These are phyloP conservation scores for Cystobasidium sp. DNA, from an alignment of 1,284 basidiomycete species.

Conservation along the genomic window DNA sequence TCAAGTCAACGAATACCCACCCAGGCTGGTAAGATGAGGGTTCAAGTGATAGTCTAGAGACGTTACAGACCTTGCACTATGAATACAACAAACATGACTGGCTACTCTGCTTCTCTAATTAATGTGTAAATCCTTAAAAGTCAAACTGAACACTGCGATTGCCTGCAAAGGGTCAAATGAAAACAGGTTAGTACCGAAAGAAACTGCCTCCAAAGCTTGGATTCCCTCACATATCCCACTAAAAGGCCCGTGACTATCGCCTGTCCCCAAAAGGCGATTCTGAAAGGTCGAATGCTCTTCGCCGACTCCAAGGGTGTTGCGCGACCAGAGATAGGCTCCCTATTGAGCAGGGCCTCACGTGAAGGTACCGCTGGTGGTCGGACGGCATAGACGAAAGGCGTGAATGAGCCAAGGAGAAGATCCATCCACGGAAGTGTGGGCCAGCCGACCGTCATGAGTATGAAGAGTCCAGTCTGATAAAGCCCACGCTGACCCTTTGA, in stretches of 20 bases:
- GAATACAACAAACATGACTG: background rate
- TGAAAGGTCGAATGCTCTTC: constrained; percentile 35
- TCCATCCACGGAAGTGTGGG: constrained; percentile 51
- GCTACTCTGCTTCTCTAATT: constrained; percentile 11
- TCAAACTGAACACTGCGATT: constrained; percentile 22
- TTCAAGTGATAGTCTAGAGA: too few species aligned
- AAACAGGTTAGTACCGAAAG: constrained; percentile 3
- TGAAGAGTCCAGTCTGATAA: constrained; percentile 51
- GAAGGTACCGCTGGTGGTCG: constrained; percentile 38
- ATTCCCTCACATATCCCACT: constrained; percentile 25
- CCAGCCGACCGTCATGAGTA: constrained; percentile 52
- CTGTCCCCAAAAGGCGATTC: constrained; percentile 25
- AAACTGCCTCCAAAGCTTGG: background rate
- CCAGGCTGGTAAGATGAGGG: too few species aligned
- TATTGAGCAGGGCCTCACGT: constrained; percentile 36
- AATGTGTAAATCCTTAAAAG: constrained; percentile 26
- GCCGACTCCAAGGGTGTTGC: constrained; percentile 26
- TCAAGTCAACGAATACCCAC: too few species aligned
- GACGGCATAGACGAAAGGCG: constrained; percentile 47
- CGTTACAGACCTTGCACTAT: too few species aligned
- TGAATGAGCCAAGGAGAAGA: constrained; percentile 48
- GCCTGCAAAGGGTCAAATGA: constrained; percentile 10
- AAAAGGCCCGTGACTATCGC: constrained; percentile 8
- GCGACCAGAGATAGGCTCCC: constrained; percentile 44
- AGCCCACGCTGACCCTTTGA: constrained; percentile 46